Percentiles rank a stretch among this genome's conserved stretches.
phyloP scores from a whole-genome alignment of 2,329 filamentous ascomycete species.

The Ophiostoma pallidulum region DNA sequence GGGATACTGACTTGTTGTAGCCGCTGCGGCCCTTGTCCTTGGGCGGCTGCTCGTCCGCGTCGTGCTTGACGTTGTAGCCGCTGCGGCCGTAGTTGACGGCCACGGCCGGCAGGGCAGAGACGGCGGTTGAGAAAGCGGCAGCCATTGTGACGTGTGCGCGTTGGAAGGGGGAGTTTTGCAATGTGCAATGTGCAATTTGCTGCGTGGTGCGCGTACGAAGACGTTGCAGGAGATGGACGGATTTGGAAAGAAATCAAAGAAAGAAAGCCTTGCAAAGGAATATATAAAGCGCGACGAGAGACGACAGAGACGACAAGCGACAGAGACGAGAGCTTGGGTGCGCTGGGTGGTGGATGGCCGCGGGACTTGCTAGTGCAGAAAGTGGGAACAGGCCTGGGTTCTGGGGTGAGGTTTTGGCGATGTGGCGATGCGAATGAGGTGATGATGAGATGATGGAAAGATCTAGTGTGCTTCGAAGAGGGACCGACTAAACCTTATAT shows the following conservation, averaged over 20 bases:
- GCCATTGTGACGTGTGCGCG: slow-evolving; percentile 20
- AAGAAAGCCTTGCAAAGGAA: no score
- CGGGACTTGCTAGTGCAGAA: slow-evolving; percentile 9
- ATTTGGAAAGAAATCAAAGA: no score
- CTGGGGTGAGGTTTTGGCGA: not conserved
- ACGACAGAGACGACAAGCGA: no score
- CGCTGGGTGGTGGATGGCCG: not conserved
- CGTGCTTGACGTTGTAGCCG: slow-evolving; percentile 32
- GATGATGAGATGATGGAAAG: slow-evolving; percentile 5
- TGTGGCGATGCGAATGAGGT: slow-evolving; percentile 2
- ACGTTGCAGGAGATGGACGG: no score
- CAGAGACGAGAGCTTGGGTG: no score
- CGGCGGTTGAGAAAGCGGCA: slow-evolving; percentile 26
- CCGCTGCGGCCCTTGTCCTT: slow-evolving; percentile 36
- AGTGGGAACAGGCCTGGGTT: not conserved
- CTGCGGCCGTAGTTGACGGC: slow-evolving; percentile 32
- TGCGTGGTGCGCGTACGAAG: no score
- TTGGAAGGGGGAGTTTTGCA: not conserved
- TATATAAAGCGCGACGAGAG: no score
- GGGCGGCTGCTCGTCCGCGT: slow-evolving; percentile 23
- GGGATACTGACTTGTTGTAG: slow-evolving; percentile 35
- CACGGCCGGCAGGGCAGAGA: slow-evolving; percentile 18
- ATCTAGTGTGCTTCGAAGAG: not conserved
- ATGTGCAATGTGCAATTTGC: not conserved
- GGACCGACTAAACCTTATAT: slow-evolving; percentile 6